Evolutionary conservation across 129 eudicot species (phyloP), one percentile per base, ranked within the genome.

Genomic region (Pittosporum tobira): DNA sequence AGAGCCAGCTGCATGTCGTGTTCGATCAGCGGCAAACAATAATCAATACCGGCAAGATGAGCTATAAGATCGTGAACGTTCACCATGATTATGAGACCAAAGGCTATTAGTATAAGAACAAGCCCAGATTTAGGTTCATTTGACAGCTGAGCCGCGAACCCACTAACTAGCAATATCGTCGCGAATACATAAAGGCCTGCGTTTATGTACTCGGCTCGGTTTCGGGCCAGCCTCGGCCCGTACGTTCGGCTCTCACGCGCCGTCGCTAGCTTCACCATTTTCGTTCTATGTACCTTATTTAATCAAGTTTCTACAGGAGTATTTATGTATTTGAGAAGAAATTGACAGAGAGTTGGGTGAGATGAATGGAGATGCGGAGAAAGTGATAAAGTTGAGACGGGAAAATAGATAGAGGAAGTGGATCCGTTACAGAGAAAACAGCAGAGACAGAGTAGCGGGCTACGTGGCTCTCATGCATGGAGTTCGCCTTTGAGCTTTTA

Each of bases 211-310:
- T 83, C 95, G 6, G 77, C 65, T 55, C 95, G 52, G 73, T 69
- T 71, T 21, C 94, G 75, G 31, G 63, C 61, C 60, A 70, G 65
- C 26, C 81, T 21, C 20, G 94, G 79, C 48, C 95, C 98, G 87
- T 91, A 91, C 70, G 51, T 49, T 62, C 98, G 68, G 44, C 56
- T 44, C 61, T 83, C 95, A 0, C 94, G 80, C 40, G 98, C 87
- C 59, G 95, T 67, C 29, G 94, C 98, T 56, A 91, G 73, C 73
- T 91, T 91, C 81, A 91, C 98, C 94, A 91, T 86, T 64, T n/a
- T n/a, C n/a, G n/a, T n/a, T n/a, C n/a, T n/a, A n/a, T n/a, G n/a
- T n/a, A n/a, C n/a, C n/a, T n/a, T n/a, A n/a, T n/a, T n/a, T n/a
- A n/a, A n/a, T n/a, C n/a, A n/a, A n/a, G n/a, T n/a, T n/a, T n/a